Evolutionary conservation across 495 filamentous ascomycete genomes (phyloP), one percentile per base, ranked within the genome.

Genomic region (Penicillium verhagenii): DNA sequence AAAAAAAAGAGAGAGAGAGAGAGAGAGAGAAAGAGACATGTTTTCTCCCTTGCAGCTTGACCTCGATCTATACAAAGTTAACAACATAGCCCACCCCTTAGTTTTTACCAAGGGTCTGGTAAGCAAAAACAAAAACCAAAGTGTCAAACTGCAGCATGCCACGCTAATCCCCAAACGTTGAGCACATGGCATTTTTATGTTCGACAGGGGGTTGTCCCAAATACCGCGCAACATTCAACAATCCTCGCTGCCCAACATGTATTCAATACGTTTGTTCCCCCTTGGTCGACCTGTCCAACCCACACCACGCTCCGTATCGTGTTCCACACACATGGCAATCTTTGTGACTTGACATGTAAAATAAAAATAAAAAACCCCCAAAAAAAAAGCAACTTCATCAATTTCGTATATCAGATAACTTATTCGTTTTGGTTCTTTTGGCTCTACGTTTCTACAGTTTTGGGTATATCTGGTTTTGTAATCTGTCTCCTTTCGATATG

Each of bases 81-180:
- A 14, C 20, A 6, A 6, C 3, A 35, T 35, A 11, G 5, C 33
- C 33, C 33, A n/a, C n/a, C n/a, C n/a, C n/a, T n/a, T n/a, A n/a
- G n/a, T n/a, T n/a, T n/a, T 35, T 35, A 21, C 38, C 13, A 44
- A 44, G 13, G 21, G 21, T 44, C 8, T n/a, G n/a, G n/a, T n/a
- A n/a, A 44, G 26, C 10, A 3, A 25, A 45, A 24, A 20, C 20
- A 16, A 45, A 45, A 25, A 45, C 19, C n/a, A 10, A 44, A 24
- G 42, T 45, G 42, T 45, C 42, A 45, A 45, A 45, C 42, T 26
- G 42, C 42, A 43, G 18, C 19, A n/a, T 44, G 39, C 16, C 37
- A 51, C 49, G 49, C 49, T 51, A 51, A 40, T 2, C 29, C 47
- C 20, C 16, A 9, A 52, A 52, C 49, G 49, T 52, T 43, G 24